Conservation (phyloP, 495 filamentous ascomycete species). For the Umbilicaria muhlenbergii region DNA sequence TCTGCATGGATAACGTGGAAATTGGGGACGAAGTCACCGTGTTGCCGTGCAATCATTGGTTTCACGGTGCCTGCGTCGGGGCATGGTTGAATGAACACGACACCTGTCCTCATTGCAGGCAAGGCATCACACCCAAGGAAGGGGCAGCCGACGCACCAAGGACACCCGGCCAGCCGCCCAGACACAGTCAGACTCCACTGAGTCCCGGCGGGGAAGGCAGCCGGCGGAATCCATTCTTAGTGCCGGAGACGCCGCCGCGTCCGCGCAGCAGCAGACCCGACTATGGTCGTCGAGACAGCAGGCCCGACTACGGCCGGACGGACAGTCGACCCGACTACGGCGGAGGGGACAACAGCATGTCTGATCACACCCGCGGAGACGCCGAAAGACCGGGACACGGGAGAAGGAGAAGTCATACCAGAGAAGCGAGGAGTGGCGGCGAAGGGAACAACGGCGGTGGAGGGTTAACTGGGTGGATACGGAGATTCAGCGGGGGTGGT, state of each 20-base stretch:
- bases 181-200: constrained; percentile 2
- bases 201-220: neutral
- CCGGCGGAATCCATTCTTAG: neutral
- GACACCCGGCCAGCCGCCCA: constrained; percentile 8
- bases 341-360: neutral
- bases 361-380: too few relatives aligned
- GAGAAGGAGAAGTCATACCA: constrained; percentile 3
- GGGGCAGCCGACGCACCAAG: constrained; percentile 2
- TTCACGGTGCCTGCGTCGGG: constrained; percentile 61
- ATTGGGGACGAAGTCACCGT: constrained; percentile 60
- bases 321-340: neutral
- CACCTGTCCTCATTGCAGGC: constrained; percentile 78
- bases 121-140: constrained; percentile 39
- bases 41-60: constrained; percentile 86
- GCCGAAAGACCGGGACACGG: neutral
- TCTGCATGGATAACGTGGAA: constrained; percentile 81
- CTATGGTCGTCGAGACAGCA: constrained; percentile 1
- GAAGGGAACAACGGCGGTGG: constrained; percentile 9
- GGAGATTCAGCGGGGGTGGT: constrained; percentile 4
- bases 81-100: constrained; percentile 78
- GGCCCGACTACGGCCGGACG: neutral
- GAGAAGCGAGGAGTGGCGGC: constrained; percentile 1
- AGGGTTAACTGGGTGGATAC: constrained; percentile 9
- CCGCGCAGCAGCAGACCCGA: constrained; percentile 2
- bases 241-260: neutral